Percentiles rank a stretch among this genome's conserved stretches.
Evolutionary conservation across 495 filamentous ascomycete genomes (phyloP).

Genomic region (Alectoria sarmentosa): DNA sequence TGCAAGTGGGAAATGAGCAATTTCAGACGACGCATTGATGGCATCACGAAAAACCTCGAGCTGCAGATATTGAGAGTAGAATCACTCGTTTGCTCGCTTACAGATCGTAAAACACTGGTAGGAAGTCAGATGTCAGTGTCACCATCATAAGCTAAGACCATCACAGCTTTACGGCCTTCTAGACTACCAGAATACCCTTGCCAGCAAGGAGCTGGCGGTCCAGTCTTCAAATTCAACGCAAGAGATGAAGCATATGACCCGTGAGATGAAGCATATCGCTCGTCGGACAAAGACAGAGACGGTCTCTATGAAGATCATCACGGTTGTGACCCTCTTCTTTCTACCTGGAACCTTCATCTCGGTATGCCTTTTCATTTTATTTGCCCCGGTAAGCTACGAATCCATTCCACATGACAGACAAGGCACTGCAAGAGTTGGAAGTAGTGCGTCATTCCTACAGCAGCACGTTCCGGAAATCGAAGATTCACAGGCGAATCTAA

Average conservation of each 20-base stretch:
- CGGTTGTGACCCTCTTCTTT: constrained; percentile 37
- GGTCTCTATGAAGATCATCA: constrained; percentile 37
- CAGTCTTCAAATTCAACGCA: constrained; percentile 12
- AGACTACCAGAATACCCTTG: constrained; percentile 18
- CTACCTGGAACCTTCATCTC: constrained; percentile 37
- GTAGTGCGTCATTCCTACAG: not conserved
- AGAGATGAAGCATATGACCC: constrained; percentile 30
- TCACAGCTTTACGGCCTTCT: constrained; percentile 21
- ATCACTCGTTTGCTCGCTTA: not conserved
- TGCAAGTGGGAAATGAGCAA: not conserved
- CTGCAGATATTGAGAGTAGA: constrained; percentile 14
- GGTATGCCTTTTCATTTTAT: constrained; percentile 26
- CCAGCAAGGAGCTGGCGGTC: not conserved
- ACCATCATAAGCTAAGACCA: not conserved
- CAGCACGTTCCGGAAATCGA: not conserved
- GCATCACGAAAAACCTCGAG: not conserved
- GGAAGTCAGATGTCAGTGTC: not conserved
- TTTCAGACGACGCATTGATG: not conserved
- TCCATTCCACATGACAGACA: not conserved
- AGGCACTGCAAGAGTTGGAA: not conserved
- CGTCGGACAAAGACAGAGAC: constrained; percentile 35
- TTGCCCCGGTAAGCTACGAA: not conserved
- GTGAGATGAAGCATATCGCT: constrained; percentile 33
- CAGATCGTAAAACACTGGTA: not conserved
- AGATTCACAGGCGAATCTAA: not conserved